A percentile compares a stretch with the other conserved stretches of the same genome.
phyloP scores from a whole-genome alignment of 139 green algal genomes.

The Micractinium sp. region DNA sequence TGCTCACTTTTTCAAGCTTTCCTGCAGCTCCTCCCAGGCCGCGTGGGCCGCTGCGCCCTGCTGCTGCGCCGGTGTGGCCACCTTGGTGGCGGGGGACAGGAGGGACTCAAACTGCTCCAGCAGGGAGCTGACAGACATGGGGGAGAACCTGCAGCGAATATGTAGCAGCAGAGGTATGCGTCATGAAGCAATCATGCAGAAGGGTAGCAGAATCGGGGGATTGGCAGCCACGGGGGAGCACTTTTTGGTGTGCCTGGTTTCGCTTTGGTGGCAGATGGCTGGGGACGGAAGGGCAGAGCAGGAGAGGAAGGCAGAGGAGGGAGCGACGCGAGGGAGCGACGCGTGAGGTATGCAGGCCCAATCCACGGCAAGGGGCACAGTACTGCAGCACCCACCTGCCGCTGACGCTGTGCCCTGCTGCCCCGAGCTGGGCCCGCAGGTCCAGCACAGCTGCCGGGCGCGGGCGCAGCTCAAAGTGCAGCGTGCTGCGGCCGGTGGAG shows the following conservation, averaged over 20 bases:
- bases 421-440: slow-evolving; percentile 13
- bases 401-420: slow-evolving; percentile 15
- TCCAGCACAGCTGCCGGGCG: slow-evolving; percentile 22
- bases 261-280: too few species aligned
- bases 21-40: slow-evolving; percentile 29
- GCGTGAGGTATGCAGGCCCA: too few species aligned
- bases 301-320: neutral
- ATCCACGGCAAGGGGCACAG: neutral
- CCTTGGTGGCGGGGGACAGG: neutral
- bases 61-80: slow-evolving; percentile 9
- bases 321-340: too few species aligned
- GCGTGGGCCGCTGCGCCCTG: slow-evolving; percentile 13
- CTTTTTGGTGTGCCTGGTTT: too few species aligned
- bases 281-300: neutral
- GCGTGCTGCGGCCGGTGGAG: neutral
- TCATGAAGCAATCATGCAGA: too few species aligned
- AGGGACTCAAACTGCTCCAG: slow-evolving; percentile 28
- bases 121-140: slow-evolving; percentile 6
- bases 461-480: slow-evolving; percentile 32
- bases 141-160: slow-evolving; percentile 3
- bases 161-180: neutral
- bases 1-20: neutral
- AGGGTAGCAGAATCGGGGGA: neutral
- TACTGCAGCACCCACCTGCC: neutral
- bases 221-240: neutral